Evolutionary conservation across 495 filamentous ascomycete species (phyloP).

Genomic region (Trichocladium antarcticum): DNA sequence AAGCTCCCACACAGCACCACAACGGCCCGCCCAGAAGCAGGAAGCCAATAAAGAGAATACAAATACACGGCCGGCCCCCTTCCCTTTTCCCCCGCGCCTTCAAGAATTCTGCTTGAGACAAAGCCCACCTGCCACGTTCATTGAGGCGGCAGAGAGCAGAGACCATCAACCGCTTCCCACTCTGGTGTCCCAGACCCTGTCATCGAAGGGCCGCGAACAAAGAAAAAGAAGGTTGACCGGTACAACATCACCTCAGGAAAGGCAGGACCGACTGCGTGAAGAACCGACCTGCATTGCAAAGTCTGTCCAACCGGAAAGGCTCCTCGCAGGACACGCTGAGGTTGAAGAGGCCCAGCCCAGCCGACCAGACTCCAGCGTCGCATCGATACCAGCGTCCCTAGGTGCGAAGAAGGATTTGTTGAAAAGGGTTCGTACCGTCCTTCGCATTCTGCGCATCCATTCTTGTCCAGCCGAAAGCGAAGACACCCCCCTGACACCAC

Average conservation of each 20-base stretch:
- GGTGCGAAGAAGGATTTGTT: slow-evolving; percentile 6
- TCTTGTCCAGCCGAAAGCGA: slow-evolving; percentile 7
- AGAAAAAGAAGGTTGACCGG: slow-evolving; percentile 10
- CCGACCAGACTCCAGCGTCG: neutral
- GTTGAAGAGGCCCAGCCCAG: slow-evolving; percentile 2
- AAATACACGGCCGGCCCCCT: slow-evolving; percentile 21
- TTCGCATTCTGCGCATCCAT: slow-evolving; percentile 6
- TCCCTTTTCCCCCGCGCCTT: slow-evolving; percentile 14
- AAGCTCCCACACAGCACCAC: slow-evolving; percentile 6
- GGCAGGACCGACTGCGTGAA: slow-evolving; percentile 5
- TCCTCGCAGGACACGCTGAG: neutral
- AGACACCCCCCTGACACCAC: slow-evolving; percentile 12
- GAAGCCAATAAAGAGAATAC: slow-evolving; percentile 23
- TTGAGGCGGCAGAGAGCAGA: slow-evolving; percentile 18
- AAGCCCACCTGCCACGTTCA: slow-evolving; percentile 19
- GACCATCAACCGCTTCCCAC: slow-evolving; percentile 5
- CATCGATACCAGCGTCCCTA: neutral
- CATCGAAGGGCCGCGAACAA: slow-evolving; percentile 6
- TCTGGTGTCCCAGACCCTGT: slow-evolving; percentile 10
- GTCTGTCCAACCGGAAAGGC: neutral
- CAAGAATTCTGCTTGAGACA: slow-evolving; percentile 21
- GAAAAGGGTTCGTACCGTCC: slow-evolving; percentile 16
- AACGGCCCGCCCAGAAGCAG: neutral
- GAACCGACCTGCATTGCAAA: slow-evolving; percentile 4
- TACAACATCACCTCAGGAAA: slow-evolving; percentile 3